Evolutionary conservation across 257 asterid genomes (phyloP).

Genomic region (Agastache rugosa): DNA sequence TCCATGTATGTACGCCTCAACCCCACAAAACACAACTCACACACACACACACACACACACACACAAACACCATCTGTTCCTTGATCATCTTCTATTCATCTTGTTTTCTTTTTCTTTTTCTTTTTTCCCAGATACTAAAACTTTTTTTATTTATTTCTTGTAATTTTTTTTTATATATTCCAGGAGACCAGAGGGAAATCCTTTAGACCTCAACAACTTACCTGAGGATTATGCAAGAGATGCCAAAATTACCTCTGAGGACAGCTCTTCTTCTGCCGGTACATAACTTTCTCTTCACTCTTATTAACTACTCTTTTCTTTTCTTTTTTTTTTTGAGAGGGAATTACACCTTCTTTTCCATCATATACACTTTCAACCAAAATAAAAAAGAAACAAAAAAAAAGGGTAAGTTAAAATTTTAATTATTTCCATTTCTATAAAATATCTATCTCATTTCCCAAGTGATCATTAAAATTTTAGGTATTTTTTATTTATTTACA

Average conservation of each 20-base stretch:
- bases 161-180: not conserved
- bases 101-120: not conserved
- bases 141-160: not conserved
- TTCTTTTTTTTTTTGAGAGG: no score
- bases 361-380: not conserved
- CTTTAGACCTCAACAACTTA: slow-evolving; percentile 93
- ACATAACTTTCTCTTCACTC: slow-evolving; percentile 8
- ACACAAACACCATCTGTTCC: not conserved
- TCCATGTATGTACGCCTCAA: slow-evolving; percentile 68
- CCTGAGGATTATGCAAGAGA: slow-evolving; percentile 86
- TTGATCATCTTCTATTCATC: slow-evolving; percentile 24
- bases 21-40: slow-evolving; percentile 43
- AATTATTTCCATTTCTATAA: no score
- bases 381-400: no score
- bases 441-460: no score
- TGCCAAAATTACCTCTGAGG: slow-evolving; percentile 65
- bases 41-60: not conserved
- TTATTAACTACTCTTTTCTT: not conserved
- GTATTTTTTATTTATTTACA: no score
- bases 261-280: slow-evolving; percentile 86
- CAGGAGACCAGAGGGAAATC: slow-evolving; percentile 89
- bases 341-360: no score
- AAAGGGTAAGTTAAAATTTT: no score
- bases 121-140: not conserved
- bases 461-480: no score